Conservation (phyloP, 345 rosid genomes). For the Eucalyptus camaldulensis region DNA sequence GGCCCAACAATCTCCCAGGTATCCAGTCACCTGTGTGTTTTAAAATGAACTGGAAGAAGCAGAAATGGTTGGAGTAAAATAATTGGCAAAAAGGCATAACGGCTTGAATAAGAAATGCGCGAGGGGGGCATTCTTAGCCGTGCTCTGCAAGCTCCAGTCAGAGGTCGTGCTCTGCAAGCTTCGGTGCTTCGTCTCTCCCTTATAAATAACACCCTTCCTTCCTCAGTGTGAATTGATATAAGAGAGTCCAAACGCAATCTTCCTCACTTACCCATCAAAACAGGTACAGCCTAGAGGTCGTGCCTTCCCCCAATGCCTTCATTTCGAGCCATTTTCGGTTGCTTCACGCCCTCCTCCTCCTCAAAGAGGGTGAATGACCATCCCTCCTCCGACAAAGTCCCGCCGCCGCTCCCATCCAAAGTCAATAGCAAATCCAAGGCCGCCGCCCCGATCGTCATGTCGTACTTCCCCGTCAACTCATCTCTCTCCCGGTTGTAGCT, state of each 20-base stretch:
- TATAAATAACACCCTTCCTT: neutral
- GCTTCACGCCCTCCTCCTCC: neutral
- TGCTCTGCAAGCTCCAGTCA: neutral
- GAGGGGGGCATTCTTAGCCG: neutral
- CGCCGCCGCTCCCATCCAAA: neutral
- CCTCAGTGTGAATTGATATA: neutral
- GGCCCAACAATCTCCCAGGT: neutral
- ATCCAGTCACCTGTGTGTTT: neutral
- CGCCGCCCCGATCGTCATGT: neutral
- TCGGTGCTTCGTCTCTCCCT: neutral
- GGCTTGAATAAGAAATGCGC: neutral
- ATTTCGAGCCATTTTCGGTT: neutral
- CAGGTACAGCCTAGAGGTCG: neutral
- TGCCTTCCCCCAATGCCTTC: neutral
- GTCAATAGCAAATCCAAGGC: neutral
- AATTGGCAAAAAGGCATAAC: neutral
- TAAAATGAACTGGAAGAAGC: neutral
- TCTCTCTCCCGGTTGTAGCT: conserved; percentile 6
- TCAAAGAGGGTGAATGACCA: neutral
- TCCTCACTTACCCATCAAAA: neutral
- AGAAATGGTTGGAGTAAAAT: neutral
- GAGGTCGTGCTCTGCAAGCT: neutral
- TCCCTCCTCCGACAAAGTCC: neutral
- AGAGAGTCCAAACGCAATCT: neutral
- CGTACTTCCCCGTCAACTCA: conserved; percentile 8